A percentile compares a stretch with the other conserved stretches of the same genome.
Evolutionary conservation across 495 filamentous ascomycete species (phyloP).

Genomic region (Friedmanniomyces endolithicus): DNA sequence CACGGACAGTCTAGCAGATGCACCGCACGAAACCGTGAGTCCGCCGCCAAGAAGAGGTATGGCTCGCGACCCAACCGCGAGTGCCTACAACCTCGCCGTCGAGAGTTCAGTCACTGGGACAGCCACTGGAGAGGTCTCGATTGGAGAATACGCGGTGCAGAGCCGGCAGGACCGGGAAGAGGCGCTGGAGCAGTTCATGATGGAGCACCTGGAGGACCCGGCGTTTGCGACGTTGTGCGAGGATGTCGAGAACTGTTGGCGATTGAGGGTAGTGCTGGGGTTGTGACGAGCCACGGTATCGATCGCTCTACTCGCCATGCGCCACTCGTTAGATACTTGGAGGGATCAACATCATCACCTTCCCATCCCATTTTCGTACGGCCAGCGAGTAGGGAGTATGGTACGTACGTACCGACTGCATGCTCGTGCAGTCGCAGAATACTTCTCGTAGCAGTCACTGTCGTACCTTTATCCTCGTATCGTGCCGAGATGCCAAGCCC

Average conservation of each 20-base stretch:
- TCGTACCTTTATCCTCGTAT: too few species aligned
- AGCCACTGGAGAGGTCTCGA: not conserved
- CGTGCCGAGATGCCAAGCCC: not conserved
- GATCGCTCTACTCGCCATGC: not conserved
- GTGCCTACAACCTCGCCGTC: not conserved
- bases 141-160: conserved; percentile 28
- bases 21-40: conserved; percentile 13
- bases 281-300: conserved; percentile 8
- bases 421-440: too few species aligned
- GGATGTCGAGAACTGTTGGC: conserved; percentile 33
- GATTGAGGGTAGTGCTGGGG: conserved; percentile 29
- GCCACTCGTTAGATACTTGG: not conserved
- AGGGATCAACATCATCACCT: too few species aligned
- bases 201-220: conserved; percentile 32
- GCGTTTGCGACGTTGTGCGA: conserved; percentile 34
- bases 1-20: conserved; percentile 9
- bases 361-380: too few species aligned
- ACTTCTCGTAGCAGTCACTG: too few species aligned
- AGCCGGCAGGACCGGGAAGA: conserved; percentile 26
- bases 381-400: too few species aligned
- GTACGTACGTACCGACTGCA: too few species aligned
- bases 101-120: not conserved
- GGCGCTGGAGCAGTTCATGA: conserved; percentile 31
- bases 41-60: not conserved
- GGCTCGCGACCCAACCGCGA: not conserved